Percentiles rank a stretch among this genome's conserved stretches.
These are phyloP conservation scores for Prototheca cutis DNA, from an alignment of 163 green algal genomes.

Conservation along the genomic window DNA sequence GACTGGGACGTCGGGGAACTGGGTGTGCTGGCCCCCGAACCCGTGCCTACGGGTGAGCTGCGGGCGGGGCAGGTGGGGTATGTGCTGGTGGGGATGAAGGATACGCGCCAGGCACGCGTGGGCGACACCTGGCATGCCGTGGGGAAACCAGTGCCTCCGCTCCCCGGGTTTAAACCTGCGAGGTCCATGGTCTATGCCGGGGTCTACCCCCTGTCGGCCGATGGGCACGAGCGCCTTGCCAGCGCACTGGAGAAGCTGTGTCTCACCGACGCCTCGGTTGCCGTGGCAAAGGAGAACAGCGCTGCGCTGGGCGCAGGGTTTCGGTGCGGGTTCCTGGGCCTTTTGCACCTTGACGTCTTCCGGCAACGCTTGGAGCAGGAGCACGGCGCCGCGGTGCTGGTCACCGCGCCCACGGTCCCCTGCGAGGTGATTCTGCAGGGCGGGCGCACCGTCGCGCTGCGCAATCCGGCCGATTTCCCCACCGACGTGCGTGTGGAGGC, in stretches of 20 bases:
- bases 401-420: conserved; percentile 88
- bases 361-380: conserved; percentile 90
- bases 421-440: conserved; percentile 37
- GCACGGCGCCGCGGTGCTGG: conserved; percentile 89
- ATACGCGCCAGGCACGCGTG: conserved; percentile 56
- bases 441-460: conserved; percentile 18
- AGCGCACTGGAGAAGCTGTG: conserved; percentile 75
- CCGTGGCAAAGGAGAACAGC: conserved; percentile 62
- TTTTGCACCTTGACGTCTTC: conserved; percentile 95
- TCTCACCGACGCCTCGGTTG: conserved; percentile 82
- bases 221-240: conserved; percentile 53
- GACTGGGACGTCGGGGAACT: conserved; percentile 54
- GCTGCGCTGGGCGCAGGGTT: conserved; percentile 74
- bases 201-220: conserved; percentile 39
- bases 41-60: conserved; percentile 43
- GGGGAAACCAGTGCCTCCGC: conserved; percentile 22
- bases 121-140: conserved; percentile 70
- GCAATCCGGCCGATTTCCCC: conserved; percentile 46
- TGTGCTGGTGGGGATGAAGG: conserved; percentile 76
- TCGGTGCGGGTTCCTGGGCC: conserved; percentile 67
- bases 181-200: conserved; percentile 81
- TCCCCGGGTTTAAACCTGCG: conserved; percentile 77
- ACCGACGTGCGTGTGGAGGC: conserved; percentile 12
- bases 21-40: conserved; percentile 62
- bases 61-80: conserved; percentile 87